These are phyloP conservation scores for Gastrolobium bilobum DNA, from an alignment of 306 rosid species.

Conservation along the genomic window DNA sequence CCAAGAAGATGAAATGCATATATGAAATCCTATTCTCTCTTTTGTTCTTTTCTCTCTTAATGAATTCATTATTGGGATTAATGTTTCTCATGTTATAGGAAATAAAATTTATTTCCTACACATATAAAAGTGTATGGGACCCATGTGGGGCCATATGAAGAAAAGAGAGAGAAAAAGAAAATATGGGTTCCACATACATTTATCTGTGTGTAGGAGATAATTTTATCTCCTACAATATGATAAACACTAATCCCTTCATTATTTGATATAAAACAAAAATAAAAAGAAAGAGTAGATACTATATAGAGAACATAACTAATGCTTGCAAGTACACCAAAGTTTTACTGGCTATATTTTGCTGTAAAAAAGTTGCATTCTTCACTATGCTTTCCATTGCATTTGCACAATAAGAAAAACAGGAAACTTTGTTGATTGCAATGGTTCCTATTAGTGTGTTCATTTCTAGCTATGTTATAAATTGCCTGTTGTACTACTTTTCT, in stretches of 20 bases:
- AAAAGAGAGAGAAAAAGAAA: too few relatives aligned
- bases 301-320: constrained; percentile 28
- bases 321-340: constrained; percentile 10
- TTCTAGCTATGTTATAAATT: constrained; percentile 31
- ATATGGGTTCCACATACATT: too few relatives aligned
- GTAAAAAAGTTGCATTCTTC: constrained; percentile 34
- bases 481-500: constrained; percentile 34
- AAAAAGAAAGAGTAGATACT: not conserved
- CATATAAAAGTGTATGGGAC: too few relatives aligned
- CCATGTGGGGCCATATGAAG: too few relatives aligned
- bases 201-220: too few relatives aligned
- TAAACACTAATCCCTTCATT: not conserved
- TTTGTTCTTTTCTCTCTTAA: constrained; percentile 7
- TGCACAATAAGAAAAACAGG: constrained; percentile 7
- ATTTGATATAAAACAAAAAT: not conserved
- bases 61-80: not conserved
- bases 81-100: too few relatives aligned
- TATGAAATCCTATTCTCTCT: constrained; percentile 5
- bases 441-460: constrained; percentile 35
- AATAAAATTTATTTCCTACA: too few relatives aligned
- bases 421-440: not conserved
- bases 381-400: constrained; percentile 29
- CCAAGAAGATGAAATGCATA: constrained; percentile 32
- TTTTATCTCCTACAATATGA: too few relatives aligned
- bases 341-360: constrained; percentile 32